Conservation (phyloP, 1,139 yeast species). For the Protomyces gravidus region DNA sequence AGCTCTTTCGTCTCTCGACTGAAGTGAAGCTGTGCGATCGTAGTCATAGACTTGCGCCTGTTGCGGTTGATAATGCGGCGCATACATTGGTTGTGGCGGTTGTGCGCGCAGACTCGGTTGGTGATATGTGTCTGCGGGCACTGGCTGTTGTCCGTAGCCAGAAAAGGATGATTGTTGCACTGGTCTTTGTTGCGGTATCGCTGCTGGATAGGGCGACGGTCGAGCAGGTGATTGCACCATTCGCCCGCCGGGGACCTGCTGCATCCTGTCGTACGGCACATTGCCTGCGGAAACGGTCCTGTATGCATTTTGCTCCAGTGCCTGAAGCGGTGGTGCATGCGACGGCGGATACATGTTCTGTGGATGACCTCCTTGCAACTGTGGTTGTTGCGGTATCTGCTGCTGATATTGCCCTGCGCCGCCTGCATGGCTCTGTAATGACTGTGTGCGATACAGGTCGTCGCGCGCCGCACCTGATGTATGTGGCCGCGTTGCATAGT, state of each 20-base stretch:
- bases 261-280: not conserved
- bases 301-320: not conserved
- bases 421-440: constrained; percentile 12
- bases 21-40: constrained; percentile 22
- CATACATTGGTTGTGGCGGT: not conserved
- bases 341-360: not conserved
- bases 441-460: constrained; percentile 15
- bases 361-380: not conserved
- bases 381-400: not conserved
- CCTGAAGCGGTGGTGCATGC: not conserved
- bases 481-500: not conserved
- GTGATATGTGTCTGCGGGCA: constrained; percentile 19
- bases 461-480: constrained; percentile 9
- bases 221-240: not conserved
- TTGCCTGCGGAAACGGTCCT: not conserved
- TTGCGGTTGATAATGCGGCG: not conserved
- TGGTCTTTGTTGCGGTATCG: not conserved
- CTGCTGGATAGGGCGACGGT: not conserved
- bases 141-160: constrained; percentile 1
- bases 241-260: not conserved
- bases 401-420: not conserved
- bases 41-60: constrained; percentile 6
- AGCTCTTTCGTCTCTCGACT: constrained; percentile 7
- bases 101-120: not conserved
- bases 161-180: not conserved